These are phyloP conservation scores for Nepenthes mirabilis DNA, from an alignment of 148 eudicot species.

Conservation along the genomic window DNA sequence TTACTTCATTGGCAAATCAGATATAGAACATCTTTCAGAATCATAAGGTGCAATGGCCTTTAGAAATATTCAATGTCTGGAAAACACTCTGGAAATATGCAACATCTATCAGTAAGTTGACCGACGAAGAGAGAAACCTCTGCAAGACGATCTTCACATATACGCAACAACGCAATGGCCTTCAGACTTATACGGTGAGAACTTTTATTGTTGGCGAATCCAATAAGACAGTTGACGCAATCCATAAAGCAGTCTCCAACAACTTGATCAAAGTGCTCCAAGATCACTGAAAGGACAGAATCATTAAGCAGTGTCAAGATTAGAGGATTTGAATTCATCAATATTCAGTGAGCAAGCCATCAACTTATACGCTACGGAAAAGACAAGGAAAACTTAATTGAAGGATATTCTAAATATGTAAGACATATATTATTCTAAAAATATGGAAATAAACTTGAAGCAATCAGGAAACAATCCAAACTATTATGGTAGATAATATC, in stretches of 20 bases:
- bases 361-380: neutral
- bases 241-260: constrained; percentile 99
- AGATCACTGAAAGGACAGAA: constrained; percentile 46
- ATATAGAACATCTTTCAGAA: no score
- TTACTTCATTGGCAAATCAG: no score
- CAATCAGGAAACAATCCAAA: no score
- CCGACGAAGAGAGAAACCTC: constrained; percentile 46
- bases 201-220: constrained; percentile 93
- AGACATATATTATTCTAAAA: no score
- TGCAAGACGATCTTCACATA: constrained; percentile 98
- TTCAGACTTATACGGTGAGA: constrained; percentile 94
- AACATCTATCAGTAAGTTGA: neutral
- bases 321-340: neutral
- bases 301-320: constrained; percentile 7
- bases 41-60: no score
- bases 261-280: constrained; percentile 99
- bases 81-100: no score
- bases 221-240: constrained; percentile 96
- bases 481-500: no score
- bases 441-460: no score
- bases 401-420: no score
- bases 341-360: no score
- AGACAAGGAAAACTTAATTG: neutral
- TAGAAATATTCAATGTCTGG: no score
- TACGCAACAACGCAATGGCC: constrained; percentile 95